Conservation (phyloP, 352 stramenopile species). For the Elongisporangium undulatum region DNA sequence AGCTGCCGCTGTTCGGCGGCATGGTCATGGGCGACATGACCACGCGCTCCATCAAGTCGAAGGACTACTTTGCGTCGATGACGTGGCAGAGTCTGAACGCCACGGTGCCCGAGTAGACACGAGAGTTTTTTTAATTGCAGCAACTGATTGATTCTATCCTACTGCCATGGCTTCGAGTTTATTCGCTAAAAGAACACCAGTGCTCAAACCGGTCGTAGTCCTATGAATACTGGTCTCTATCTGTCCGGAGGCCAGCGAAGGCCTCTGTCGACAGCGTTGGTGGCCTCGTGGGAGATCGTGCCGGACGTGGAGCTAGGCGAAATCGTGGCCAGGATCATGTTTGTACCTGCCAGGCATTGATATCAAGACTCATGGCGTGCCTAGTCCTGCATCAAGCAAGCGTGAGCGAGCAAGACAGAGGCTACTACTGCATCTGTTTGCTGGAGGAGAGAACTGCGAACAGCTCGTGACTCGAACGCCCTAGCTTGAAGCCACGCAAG, state of each 20-base stretch:
- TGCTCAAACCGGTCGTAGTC: too few relatives aligned
- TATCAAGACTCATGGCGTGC: too few relatives aligned
- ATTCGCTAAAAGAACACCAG: too few relatives aligned
- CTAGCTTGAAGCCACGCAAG: slow-evolving; percentile 55
- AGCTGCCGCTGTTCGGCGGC: slow-evolving; percentile 34
- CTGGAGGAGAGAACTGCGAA: slow-evolving; percentile 43
- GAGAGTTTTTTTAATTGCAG: neutral
- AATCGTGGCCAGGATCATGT: slow-evolving; percentile 50
- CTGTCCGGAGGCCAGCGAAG: too few relatives aligned
- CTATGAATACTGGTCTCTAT: too few relatives aligned
- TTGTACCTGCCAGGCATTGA: slow-evolving; percentile 6
- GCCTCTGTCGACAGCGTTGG: too few relatives aligned
- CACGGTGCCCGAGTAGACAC: slow-evolving; percentile 19
- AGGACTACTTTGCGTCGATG: slow-evolving; percentile 34
- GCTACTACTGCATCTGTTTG: slow-evolving; percentile 41
- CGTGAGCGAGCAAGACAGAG: too few relatives aligned
- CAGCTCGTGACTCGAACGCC: slow-evolving; percentile 57
- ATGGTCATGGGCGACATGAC: slow-evolving; percentile 30
- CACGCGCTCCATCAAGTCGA: slow-evolving; percentile 33
- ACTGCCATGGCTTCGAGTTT: too few relatives aligned
- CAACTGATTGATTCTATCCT: too few relatives aligned
- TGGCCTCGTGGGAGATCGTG: too few relatives aligned
- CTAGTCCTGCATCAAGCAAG: too few relatives aligned
- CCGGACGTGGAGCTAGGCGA: slow-evolving; percentile 36
- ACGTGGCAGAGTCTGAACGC: slow-evolving; percentile 35